phyloP scores from a whole-genome alignment of 2,329 filamentous ascomycete species.

The Fusarium sp. region DNA sequence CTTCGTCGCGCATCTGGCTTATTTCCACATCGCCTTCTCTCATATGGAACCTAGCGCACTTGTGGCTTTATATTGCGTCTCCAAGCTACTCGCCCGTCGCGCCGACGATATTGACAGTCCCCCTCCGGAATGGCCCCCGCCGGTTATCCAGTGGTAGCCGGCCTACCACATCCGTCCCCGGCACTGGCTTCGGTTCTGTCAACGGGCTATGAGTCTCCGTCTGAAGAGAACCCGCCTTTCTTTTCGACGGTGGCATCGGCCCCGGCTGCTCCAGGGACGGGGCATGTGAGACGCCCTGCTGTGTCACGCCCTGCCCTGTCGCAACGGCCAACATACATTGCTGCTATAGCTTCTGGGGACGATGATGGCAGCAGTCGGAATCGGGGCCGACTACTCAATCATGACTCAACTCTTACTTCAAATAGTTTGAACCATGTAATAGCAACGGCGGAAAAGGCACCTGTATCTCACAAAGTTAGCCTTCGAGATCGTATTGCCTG shows the following conservation, averaged over 20 bases:
- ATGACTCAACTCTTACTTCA: slow-evolving; percentile 35
- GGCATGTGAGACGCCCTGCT: slow-evolving; percentile 2
- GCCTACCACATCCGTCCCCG: slow-evolving; percentile 23
- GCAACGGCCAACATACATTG: slow-evolving; percentile 40
- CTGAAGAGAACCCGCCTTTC: slow-evolving; percentile 53
- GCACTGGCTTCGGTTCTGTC: slow-evolving; percentile 14
- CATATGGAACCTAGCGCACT: slow-evolving; percentile 64
- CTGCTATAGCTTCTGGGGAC: slow-evolving; percentile 24
- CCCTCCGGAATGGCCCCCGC: slow-evolving; percentile 55
- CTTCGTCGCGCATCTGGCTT: slow-evolving; percentile 68
- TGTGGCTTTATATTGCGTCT: slow-evolving; percentile 64
- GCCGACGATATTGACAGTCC: slow-evolving; percentile 64
- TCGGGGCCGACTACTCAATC: slow-evolving; percentile 25
- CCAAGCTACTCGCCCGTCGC: slow-evolving; percentile 63
- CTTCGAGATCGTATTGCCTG: slow-evolving; percentile 67
- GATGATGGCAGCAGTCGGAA: slow-evolving; percentile 3
- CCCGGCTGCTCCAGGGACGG: slow-evolving; percentile 8
- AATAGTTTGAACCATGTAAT: slow-evolving; percentile 55
- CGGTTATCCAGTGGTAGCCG: slow-evolving; percentile 51
- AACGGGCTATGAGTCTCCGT: slow-evolving; percentile 58
- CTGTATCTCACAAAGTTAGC: slow-evolving; percentile 55
- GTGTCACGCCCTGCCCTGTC: slow-evolving; percentile 31
- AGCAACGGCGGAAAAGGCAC: slow-evolving; percentile 50
- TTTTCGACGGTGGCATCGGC: slow-evolving; percentile 43
- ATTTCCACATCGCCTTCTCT: slow-evolving; percentile 67